phyloP scores from a whole-genome alignment of 371 early-diverging fungal genomes.

The Gilbertella persicaria region DNA sequence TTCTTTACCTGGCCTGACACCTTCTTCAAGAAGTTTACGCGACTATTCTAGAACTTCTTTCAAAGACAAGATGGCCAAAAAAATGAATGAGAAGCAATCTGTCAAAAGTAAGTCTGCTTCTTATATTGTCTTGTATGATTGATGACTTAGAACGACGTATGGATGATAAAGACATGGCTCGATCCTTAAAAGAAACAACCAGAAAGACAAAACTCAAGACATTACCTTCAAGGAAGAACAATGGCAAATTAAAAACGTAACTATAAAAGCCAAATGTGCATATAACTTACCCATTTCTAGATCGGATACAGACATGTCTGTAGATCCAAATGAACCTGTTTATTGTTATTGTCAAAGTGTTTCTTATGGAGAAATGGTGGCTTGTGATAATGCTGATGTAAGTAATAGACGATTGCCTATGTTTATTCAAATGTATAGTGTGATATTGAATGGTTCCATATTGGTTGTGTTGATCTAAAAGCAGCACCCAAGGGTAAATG shows the following conservation, averaged over 20 bases:
- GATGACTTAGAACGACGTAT: constrained; percentile 16
- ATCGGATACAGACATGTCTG: constrained; percentile 67
- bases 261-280: not conserved
- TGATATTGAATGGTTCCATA: constrained; percentile 95
- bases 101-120: constrained; percentile 14
- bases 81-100: constrained; percentile 35
- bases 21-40: constrained; percentile 36
- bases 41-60: constrained; percentile 30
- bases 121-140: not conserved
- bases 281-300: not conserved
- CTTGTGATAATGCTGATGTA: constrained; percentile 91
- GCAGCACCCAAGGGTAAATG: constrained; percentile 89
- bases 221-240: constrained; percentile 23
- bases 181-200: constrained; percentile 33
- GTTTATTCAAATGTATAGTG: constrained; percentile 57
- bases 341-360: constrained; percentile 96
- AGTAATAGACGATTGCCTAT: constrained; percentile 27
- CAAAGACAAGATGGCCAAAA: constrained; percentile 34
- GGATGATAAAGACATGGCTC: constrained; percentile 11
- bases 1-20: constrained; percentile 39
- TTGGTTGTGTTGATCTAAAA: constrained; percentile 87
- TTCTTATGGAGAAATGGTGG: constrained; percentile 97
- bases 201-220: constrained; percentile 32
- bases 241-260: constrained; percentile 30
- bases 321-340: constrained; percentile 94